Evolutionary conservation across 805 yeast genomes (phyloP).

Genomic region (Candida alai): DNA sequence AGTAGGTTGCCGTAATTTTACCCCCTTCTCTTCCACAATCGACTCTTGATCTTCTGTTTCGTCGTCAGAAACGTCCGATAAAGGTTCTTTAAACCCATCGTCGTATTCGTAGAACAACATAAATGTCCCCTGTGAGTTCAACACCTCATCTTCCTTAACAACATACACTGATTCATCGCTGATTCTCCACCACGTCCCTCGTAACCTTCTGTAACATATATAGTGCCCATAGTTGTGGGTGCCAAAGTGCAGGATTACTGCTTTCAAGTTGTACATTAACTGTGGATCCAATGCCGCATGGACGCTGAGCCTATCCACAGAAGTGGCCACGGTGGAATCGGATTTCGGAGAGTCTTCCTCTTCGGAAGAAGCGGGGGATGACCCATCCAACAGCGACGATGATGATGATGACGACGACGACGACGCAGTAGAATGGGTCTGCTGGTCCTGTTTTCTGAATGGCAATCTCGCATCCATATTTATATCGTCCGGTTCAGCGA

Average conservation of each 20-base stretch:
- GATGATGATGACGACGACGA: conserved; percentile 4
- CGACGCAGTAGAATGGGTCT: neutral
- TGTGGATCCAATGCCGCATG: conserved; percentile 27
- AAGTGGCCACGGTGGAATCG: conserved; percentile 7
- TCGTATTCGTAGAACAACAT: conserved; percentile 81
- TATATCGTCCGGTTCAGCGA: conserved; percentile 63
- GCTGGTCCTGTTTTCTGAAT: conserved; percentile 58
- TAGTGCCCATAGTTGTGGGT: conserved; percentile 98
- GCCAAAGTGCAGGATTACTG: conserved; percentile 91
- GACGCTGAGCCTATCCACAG: conserved; percentile 2
- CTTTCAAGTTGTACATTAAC: conserved; percentile 66
- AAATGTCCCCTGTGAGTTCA: conserved; percentile 80
- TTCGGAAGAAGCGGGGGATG: no score
- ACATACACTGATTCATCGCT: conserved; percentile 85
- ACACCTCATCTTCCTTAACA: conserved; percentile 76
- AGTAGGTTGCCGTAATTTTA: conserved; percentile 1
- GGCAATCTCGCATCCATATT: conserved; percentile 78
- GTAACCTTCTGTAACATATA: conserved; percentile 74
- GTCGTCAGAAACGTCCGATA: conserved; percentile 17
- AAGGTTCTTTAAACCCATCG: conserved; percentile 24
- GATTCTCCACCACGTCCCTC: conserved; percentile 94
- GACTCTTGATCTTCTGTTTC: conserved; percentile 16
- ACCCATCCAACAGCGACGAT: no score
- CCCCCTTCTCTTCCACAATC: conserved; percentile 5
- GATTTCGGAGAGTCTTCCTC: conserved; percentile 9